Conservation (phyloP, 2,329 filamentous ascomycete species). For the Paracoccidioides brasiliensis region DNA sequence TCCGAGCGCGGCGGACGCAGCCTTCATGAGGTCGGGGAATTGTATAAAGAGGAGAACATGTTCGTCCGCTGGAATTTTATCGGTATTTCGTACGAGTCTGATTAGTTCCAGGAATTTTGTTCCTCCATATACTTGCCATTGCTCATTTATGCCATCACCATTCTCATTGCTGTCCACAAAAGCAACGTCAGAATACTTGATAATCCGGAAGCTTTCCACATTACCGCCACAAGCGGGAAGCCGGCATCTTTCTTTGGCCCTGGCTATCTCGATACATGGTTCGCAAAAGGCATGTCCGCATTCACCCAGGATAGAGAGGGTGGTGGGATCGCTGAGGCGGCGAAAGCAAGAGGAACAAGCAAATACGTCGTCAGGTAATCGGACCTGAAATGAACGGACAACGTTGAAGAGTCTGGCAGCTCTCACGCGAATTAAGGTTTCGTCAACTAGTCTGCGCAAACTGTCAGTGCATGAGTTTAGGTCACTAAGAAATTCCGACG, state of each 20-base stretch:
- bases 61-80: slow-evolving; percentile 30
- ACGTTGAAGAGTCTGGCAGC: slow-evolving; percentile 22
- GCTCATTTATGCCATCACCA: slow-evolving; percentile 6
- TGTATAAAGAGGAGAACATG: slow-evolving; percentile 46
- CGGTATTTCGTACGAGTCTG: slow-evolving; percentile 26
- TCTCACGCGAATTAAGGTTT: slow-evolving; percentile 22
- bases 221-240: slow-evolving; percentile 29
- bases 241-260: slow-evolving; percentile 24
- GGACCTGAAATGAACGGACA: slow-evolving; percentile 19
- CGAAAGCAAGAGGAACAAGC: slow-evolving; percentile 24
- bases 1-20: slow-evolving; percentile 20
- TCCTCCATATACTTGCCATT: slow-evolving; percentile 22
- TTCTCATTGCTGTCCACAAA: background rate
- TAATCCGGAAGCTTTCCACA: slow-evolving; percentile 28
- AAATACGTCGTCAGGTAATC: slow-evolving; percentile 5
- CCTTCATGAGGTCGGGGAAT: slow-evolving; percentile 33
- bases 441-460: slow-evolving; percentile 17
- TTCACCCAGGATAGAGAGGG: slow-evolving; percentile 31
- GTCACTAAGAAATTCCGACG: slow-evolving; percentile 10
- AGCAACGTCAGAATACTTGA: slow-evolving; percentile 17
- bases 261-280: slow-evolving; percentile 21
- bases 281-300: slow-evolving; percentile 43
- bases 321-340: slow-evolving; percentile 15
- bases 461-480: slow-evolving; percentile 14
- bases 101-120: slow-evolving; percentile 38